Percentiles rank a stretch among this genome's conserved stretches.
Conservation (phyloP, 2,329 filamentous ascomycete genomes). For the Lachnellula willkommii region DNA sequence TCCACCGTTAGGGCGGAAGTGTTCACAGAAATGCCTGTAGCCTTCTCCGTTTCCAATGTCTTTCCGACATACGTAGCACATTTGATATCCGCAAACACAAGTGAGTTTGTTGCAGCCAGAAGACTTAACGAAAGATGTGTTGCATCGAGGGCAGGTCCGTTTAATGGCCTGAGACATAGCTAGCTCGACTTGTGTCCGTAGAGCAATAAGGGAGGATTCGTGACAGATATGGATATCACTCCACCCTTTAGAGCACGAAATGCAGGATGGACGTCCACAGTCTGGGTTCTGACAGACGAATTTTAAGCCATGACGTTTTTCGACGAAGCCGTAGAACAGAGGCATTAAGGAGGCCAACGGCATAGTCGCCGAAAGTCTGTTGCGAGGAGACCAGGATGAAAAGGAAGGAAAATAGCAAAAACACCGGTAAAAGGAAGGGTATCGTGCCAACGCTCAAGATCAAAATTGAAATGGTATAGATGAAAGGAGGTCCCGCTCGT, state of each 20-base stretch:
- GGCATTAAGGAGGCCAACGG: conserved; percentile 46
- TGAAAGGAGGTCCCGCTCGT: conserved; percentile 38
- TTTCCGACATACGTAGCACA: conserved; percentile 95
- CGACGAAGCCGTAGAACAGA: conserved; percentile 65
- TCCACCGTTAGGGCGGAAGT: conserved; percentile 80
- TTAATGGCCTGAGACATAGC: conserved; percentile 93
- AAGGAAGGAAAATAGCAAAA: conserved; percentile 43
- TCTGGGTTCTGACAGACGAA: conserved; percentile 69
- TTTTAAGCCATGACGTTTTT: conserved; percentile 64
- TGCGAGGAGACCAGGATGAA: conserved; percentile 41
- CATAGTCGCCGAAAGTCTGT: conserved; percentile 38
- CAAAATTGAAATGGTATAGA: conserved; percentile 36
- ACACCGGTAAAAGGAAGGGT: conserved; percentile 50
- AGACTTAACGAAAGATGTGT: conserved; percentile 86
- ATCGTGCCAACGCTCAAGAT: conserved; percentile 51
- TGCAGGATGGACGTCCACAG: conserved; percentile 70
- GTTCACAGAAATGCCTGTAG: conserved; percentile 92
- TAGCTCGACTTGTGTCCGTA: conserved; percentile 85
- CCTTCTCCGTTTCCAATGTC: conserved; percentile 65
- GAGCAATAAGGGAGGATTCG: conserved; percentile 72
- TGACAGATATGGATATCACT: conserved; percentile 85
- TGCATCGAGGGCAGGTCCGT: conserved; percentile 87
- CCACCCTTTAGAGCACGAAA: conserved; percentile 79
- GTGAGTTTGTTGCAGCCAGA: conserved; percentile 96
- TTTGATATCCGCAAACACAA: conserved; percentile 91